Evolutionary conservation across 345 rosid species (phyloP).

Genomic region (Gossypium turneri): DNA sequence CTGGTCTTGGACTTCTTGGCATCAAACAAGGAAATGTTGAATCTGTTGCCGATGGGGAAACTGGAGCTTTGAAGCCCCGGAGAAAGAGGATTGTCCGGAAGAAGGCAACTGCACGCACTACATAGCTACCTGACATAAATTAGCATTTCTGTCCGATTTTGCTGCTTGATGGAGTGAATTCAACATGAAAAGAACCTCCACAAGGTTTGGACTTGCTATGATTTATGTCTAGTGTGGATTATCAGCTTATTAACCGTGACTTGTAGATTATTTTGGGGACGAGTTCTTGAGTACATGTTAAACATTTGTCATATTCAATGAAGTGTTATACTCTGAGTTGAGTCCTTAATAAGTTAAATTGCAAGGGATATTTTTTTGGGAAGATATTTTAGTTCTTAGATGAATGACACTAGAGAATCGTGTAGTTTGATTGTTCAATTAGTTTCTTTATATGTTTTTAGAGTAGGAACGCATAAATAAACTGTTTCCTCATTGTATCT

Average conservation of each 20-base stretch:
- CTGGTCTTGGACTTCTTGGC: constrained; percentile 80
- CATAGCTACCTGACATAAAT: constrained; percentile 18
- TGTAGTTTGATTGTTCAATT: constrained; percentile 1
- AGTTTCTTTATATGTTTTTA: background rate
- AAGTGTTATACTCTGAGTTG: background rate
- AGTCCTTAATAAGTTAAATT: background rate
- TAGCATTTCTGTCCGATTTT: constrained; percentile 21
- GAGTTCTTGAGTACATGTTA: constrained; percentile 13
- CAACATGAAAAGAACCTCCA: background rate
- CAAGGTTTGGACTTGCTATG: background rate
- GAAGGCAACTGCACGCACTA: constrained; percentile 53
- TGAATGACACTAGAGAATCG: background rate
- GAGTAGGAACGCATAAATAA: background rate
- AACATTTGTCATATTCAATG: background rate
- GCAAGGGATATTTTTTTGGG: background rate
- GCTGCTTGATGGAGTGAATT: constrained; percentile 5
- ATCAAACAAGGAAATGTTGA: constrained; percentile 52
- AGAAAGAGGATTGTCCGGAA: constrained; percentile 86
- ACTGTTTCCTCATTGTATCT: background rate
- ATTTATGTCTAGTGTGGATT: background rate
- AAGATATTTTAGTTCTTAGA: background rate
- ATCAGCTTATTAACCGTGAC: background rate
- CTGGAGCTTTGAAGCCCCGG: constrained; percentile 54
- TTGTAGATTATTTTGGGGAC: background rate
- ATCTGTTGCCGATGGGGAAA: constrained; percentile 35